These are phyloP conservation scores for Scopulariopsis brevicaulis DNA, from an alignment of 2,329 filamentous ascomycete genomes.

Conservation along the genomic window DNA sequence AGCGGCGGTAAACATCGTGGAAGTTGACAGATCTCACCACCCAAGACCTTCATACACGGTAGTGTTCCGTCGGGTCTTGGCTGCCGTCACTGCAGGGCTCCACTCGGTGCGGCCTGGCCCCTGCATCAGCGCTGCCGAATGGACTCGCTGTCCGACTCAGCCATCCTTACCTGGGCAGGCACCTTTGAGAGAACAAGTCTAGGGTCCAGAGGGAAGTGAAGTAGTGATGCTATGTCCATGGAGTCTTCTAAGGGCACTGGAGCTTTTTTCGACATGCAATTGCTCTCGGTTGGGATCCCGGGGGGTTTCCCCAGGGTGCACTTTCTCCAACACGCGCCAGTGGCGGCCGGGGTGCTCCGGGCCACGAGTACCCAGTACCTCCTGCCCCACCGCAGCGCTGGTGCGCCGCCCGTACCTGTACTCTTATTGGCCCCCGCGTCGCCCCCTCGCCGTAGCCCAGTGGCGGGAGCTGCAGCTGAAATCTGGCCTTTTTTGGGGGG, in stretches of 20 bases:
- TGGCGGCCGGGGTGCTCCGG: background rate
- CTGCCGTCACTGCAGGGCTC: background rate
- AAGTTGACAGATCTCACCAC: background rate
- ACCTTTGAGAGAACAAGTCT: no score
- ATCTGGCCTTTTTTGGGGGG: slow-evolving; percentile 29
- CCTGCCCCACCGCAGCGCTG: background rate
- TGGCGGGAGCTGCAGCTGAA: slow-evolving; percentile 19
- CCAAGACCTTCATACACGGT: background rate
- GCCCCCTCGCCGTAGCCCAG: background rate
- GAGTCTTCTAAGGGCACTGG: no score
- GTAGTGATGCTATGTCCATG: no score
- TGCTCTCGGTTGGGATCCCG: no score
- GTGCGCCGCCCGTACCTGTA: background rate
- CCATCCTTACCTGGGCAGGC: no score
- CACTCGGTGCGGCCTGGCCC: background rate
- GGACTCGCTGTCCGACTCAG: background rate
- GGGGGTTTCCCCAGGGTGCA: background rate
- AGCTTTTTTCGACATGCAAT: no score
- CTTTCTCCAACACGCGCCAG: background rate
- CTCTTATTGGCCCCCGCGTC: background rate
- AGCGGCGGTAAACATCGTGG: background rate
- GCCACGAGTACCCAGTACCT: background rate
- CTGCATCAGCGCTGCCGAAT: background rate
- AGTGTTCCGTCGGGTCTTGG: background rate
- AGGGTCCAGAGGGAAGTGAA: no score